Percentiles rank a stretch among this genome's conserved stretches.
Evolutionary conservation across 768 basidiomycete genomes (phyloP).

Genomic region (Trametes meyenii): DNA sequence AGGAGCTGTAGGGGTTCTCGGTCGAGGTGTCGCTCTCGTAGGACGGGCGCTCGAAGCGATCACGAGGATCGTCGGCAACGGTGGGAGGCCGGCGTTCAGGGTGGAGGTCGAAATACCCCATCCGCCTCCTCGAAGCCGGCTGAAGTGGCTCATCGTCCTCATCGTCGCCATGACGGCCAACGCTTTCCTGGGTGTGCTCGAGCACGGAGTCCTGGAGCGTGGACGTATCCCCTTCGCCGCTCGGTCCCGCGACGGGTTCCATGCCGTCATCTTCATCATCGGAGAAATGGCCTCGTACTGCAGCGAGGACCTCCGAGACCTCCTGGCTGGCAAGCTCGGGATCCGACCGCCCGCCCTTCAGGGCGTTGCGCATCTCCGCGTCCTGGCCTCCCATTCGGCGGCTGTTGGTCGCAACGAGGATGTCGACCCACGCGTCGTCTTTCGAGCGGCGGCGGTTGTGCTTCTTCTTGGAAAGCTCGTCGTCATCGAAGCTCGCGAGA

Average conservation of each 20-base stretch:
- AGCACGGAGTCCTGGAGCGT: constrained; percentile 23
- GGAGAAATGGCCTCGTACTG: constrained; percentile 44
- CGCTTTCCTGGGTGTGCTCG: constrained; percentile 18
- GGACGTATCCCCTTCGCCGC: constrained; percentile 30
- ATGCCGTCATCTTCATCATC: constrained; percentile 44
- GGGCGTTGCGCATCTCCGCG: constrained; percentile 37
- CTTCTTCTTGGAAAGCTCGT: constrained; percentile 42
- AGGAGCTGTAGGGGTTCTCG: constrained; percentile 16
- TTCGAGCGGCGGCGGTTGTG: constrained; percentile 44
- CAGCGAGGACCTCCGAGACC: constrained; percentile 70
- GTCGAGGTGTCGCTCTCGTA: constrained; percentile 28
- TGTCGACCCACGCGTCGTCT: constrained; percentile 89
- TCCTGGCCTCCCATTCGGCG: constrained; percentile 62
- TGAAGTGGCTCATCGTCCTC: constrained; percentile 32
- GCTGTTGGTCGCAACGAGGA: constrained; percentile 63
- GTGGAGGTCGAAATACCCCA: constrained; percentile 80
- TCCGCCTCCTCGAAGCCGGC: constrained; percentile 35
- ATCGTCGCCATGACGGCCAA: constrained; percentile 25
- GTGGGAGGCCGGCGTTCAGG: constrained; percentile 61
- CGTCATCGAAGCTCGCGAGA: constrained; percentile 62
- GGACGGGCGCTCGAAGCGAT: constrained; percentile 23
- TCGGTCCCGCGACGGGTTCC: constrained; percentile 28
- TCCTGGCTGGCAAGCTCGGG: constrained; percentile 76
- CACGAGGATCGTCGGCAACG: constrained; percentile 29
- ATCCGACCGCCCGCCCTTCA: constrained; percentile 45